A percentile compares a stretch with the other conserved stretches of the same genome.
These are phyloP conservation scores for Heliosperma pusillum DNA, from an alignment of 148 eudicot genomes.

Conservation along the genomic window DNA sequence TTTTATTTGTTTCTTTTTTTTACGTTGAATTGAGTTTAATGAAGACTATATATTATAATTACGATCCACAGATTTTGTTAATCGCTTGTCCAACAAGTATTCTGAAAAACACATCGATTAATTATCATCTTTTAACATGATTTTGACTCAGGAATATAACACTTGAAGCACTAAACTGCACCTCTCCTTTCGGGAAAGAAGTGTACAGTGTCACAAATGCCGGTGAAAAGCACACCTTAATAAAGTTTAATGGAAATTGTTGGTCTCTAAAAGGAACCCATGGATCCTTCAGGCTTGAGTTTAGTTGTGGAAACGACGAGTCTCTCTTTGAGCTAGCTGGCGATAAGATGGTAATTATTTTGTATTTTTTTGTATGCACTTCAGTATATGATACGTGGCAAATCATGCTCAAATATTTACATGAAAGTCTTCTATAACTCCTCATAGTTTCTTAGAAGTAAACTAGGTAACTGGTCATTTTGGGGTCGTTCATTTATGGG, in stretches of 20 bases:
- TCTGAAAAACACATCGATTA: background rate
- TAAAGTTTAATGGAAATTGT: background rate
- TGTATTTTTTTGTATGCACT: background rate
- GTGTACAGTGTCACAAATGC: slow-evolving; percentile 20
- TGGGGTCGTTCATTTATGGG: no score
- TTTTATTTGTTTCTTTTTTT: no score
- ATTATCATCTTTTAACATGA: no score
- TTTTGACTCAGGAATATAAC: slow-evolving; percentile 39
- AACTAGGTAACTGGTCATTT: no score
- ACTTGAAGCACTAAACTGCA: slow-evolving; percentile 28
- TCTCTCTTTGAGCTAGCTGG: slow-evolving; percentile 5
- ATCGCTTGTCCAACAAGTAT: background rate
- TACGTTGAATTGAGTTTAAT: background rate
- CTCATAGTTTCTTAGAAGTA: no score
- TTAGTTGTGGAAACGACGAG: background rate
- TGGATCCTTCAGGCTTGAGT: background rate
- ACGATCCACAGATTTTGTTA: no score
- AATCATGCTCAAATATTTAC: no score
- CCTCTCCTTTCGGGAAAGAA: slow-evolving; percentile 33
- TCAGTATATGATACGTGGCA: no score
- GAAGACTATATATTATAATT: no score
- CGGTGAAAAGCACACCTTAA: slow-evolving; percentile 30
- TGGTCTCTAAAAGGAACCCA: background rate
- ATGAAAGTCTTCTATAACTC: no score
- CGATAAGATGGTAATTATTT: background rate